Conservation (phyloP, 805 yeast species). For the Cyberlindnera misumaiensis region DNA sequence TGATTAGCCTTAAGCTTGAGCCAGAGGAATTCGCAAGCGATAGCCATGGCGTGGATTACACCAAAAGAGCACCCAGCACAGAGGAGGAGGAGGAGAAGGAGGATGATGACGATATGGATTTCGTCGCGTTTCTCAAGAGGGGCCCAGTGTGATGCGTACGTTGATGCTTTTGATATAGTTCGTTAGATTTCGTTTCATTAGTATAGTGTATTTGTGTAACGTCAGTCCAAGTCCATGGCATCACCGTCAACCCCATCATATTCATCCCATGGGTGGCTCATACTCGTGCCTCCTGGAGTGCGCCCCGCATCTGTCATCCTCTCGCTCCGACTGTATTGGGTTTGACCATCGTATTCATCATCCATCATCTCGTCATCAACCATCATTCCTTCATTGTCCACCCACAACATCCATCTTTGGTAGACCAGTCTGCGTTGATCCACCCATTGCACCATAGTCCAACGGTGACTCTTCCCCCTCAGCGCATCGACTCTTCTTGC, state of each 20-base stretch:
- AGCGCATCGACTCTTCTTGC: too few relatives aligned
- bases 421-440: too few relatives aligned
- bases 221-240: slow-evolving; percentile 3
- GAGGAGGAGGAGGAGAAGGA: slow-evolving; percentile 1
- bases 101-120: slow-evolving; percentile 33
- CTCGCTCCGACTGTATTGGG: too few relatives aligned
- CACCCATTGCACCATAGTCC: too few relatives aligned
- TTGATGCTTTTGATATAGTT: not conserved
- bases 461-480: too few relatives aligned
- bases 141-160: slow-evolving; percentile 29
- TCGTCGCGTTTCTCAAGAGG: slow-evolving; percentile 38
- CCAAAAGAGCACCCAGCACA: slow-evolving; percentile 2
- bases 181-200: not conserved
- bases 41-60: not conserved
- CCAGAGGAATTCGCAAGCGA: slow-evolving; percentile 9
- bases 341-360: too few relatives aligned
- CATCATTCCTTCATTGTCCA: too few relatives aligned
- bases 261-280: not conserved
- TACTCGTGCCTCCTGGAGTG: not conserved
- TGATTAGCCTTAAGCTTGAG: not conserved
- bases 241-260: slow-evolving; percentile 3
- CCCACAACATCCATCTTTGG: too few relatives aligned
- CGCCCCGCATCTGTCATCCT: too few relatives aligned
- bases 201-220: not conserved
- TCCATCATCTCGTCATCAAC: too few relatives aligned